phyloP scores from a whole-genome alignment of 2,329 filamentous ascomycete genomes.

The Neocatenulostroma microsporum region DNA sequence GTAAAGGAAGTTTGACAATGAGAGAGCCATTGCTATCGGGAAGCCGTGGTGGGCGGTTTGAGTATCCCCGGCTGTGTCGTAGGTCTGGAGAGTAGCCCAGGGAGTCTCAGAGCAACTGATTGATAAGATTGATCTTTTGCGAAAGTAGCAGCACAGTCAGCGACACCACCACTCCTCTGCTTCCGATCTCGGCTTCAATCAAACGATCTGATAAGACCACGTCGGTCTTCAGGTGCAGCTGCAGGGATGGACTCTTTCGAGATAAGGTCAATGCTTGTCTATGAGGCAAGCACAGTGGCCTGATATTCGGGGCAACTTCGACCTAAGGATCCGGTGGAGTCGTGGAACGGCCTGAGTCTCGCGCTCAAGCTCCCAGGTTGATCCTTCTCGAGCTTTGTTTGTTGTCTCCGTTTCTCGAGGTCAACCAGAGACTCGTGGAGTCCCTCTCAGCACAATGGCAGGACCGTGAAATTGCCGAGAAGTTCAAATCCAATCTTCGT shows the following conservation, averaged over 20 bases:
- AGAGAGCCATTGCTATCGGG: conserved; percentile 35
- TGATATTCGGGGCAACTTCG: no score
- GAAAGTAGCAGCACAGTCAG: conserved; percentile 1
- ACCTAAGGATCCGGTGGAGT: no score
- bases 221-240: background rate
- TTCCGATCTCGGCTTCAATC: conserved; percentile 8
- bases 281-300: no score
- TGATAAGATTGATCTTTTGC: conserved; percentile 8
- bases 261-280: no score
- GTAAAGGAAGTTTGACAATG: conserved; percentile 37
- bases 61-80: background rate
- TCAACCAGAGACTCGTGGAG: no score
- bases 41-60: conserved; percentile 4
- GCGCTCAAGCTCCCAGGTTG: no score
- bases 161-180: background rate
- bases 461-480: no score
- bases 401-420: no score
- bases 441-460: no score
- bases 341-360: no score
- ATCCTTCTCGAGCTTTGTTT: no score
- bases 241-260: background rate
- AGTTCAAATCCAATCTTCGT: no score
- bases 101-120: background rate
- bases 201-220: conserved; percentile 14
- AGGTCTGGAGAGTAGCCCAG: conserved; percentile 1